Evolutionary conservation across 2,329 filamentous ascomycete genomes (phyloP).

Genomic region (Trichoderma hamatum): DNA sequence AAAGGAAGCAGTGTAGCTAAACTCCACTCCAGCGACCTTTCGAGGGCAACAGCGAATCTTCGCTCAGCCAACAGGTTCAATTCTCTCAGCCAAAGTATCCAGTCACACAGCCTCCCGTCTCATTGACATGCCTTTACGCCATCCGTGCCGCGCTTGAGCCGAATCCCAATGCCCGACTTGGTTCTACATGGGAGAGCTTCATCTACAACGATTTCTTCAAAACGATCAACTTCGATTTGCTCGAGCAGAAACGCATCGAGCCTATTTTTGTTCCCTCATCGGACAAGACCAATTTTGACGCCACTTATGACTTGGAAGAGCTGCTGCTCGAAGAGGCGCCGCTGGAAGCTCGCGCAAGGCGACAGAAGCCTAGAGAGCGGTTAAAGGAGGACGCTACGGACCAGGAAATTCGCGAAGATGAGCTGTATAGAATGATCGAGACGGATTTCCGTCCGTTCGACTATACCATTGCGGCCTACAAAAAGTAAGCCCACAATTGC

Average conservation of each 20-base stretch:
- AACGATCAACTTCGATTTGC: conserved; percentile 76
- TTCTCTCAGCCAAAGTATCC: conserved; percentile 84
- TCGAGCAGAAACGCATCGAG: conserved; percentile 85
- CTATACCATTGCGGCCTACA: conserved; percentile 82
- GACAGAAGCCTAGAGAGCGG: conserved; percentile 90
- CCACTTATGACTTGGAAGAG: conserved; percentile 96
- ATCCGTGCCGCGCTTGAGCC: conserved; percentile 82
- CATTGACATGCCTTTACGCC: conserved; percentile 83
- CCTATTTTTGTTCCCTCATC: conserved; percentile 92
- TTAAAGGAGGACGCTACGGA: conserved; percentile 93
- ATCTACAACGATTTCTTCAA: conserved; percentile 88
- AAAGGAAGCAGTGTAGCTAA: not conserved
- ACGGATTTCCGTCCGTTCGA: conserved; percentile 93
- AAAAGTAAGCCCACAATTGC: conserved; percentile 57
- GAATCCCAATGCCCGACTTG: conserved; percentile 79
- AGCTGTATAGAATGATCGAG: conserved; percentile 92
- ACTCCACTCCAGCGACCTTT: conserved; percentile 72
- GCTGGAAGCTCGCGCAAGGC: conserved; percentile 84
- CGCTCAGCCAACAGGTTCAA: conserved; percentile 77
- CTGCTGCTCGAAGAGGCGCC: conserved; percentile 91
- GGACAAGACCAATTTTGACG: conserved; percentile 99
- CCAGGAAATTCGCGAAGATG: conserved; percentile 92
- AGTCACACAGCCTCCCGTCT: conserved; percentile 89
- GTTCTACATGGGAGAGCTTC: conserved; percentile 84
- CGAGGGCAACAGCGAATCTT: conserved; percentile 83